Conservation (phyloP, 164 flowering plant genomes). For the Stephania japonica region DNA sequence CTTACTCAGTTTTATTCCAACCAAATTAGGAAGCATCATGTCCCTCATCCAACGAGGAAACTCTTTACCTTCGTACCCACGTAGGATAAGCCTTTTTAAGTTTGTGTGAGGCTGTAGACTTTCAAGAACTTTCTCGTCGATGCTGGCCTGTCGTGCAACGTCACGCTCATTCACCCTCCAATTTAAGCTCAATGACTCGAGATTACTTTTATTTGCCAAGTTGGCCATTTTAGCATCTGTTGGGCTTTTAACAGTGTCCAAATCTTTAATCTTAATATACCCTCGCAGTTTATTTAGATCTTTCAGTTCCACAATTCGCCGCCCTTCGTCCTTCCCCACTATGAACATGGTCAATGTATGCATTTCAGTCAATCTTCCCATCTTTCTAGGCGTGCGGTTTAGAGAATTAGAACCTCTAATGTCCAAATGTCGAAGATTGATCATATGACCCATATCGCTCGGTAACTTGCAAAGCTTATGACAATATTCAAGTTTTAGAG, state of each 20-base stretch:
- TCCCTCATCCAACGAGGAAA: not conserved
- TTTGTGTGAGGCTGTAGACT: not conserved
- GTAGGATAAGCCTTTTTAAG: not conserved
- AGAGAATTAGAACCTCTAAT: not conserved
- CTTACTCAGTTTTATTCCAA: not conserved
- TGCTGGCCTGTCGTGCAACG: not conserved
- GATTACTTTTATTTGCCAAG: not conserved
- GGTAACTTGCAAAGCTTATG: not conserved
- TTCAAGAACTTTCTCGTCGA: not conserved
- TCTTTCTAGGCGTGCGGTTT: not conserved
- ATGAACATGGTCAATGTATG: not conserved
- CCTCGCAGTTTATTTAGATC: not conserved
- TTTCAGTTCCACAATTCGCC: not conserved
- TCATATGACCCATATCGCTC: not conserved
- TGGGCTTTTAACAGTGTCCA: not conserved
- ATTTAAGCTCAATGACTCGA: not conserved
- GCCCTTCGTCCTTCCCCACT: not conserved
- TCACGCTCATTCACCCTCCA: not conserved
- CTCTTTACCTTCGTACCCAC: not conserved
- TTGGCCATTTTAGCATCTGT: not conserved
- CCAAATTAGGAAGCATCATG: not conserved
- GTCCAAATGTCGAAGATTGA: not conserved
- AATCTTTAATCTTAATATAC: not conserved
- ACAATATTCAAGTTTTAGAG: conserved; percentile 2
- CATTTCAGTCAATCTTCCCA: not conserved